Evolutionary conservation across 345 rosid species (phyloP), one percentile per base, ranked within the genome.

Genomic region (Excoecaria cochinchinensis): DNA sequence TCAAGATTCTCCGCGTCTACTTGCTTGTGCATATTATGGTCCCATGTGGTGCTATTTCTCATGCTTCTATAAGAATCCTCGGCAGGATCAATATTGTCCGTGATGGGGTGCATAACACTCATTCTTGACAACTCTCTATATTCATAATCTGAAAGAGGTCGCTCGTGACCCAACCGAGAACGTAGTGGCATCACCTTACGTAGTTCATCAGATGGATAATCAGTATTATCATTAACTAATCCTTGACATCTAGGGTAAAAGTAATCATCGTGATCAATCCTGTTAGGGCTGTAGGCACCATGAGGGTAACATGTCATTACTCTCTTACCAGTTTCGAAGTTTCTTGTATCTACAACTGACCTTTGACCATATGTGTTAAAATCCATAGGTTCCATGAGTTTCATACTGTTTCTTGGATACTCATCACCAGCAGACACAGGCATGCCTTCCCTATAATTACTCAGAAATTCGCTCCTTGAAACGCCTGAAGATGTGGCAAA

Each of bases 231-330:
- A 70, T 70, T 73, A 50, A 58, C 50, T 70, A 76, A 48, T 76
- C 68, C 76, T 58, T 69, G 84, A 53, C 77, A 74, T 69, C 79
- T 82, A 66, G 79, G 44, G 75, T 86, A 80, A 53, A 25, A 31
- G 31, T 74, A 72, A 57, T 82, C 84, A 61, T 85, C 87, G 36
- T 55, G 80, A 69, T 84, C 86, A 60, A 67, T 75, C 61, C 86
- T 75, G 55, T 63, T 56, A 14, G 76, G 78, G 78, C 82, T 73
- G 71, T 81, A 82, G 46, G 47, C 70, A 59, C 69, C 77, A 65
- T 59, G 82, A 14, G 77, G 77, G 76, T 61, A 82, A 65, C 59
- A 55, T 31, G 67, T 40, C 64, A 79, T 61, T 70, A 81, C 76
- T 78, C 82, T 85, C 62, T 60, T 60, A 64, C 72, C 72, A 69